Base-by-base conservation (phyloP, 2,329 filamentous ascomycete species). In the Waltergamsia citrina region DNA sequence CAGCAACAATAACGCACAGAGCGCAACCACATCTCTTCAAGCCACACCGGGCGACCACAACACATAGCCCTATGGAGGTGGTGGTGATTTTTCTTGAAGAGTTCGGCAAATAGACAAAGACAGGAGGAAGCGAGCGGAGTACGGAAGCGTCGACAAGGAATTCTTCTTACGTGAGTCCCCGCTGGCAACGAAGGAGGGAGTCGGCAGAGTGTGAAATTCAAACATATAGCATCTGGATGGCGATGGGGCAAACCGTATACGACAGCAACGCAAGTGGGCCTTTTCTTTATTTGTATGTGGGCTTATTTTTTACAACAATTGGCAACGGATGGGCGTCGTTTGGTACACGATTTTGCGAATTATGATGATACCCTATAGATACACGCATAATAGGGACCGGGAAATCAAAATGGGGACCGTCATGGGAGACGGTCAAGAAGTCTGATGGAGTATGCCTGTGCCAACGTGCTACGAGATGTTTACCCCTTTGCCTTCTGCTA, bases 341-440 rank as follows among this genome's bases (percentile, higher is more conserved):
- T 9, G 17, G n/a, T 30, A 30, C 15, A 30, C 28, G 28, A 30
- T 30, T 14, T n/a, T 5, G 15, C 6, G 9, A 9, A 16, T 31
- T 31, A 17, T 16, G 11, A 33, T 26, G 31, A 25, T 33, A 33
- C 31, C 31, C 31, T 33, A 33, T 30, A n/a, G 31, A 33, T 23
- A 33, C n/a, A 33, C 31, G 31, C 20, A 33, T 26, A 33, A 33
- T 30, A 30, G 31, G 31, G 22, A 8, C 14, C 9, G 21, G 6
- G 25, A n/a, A 15, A n/a, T 7, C n/a, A 27, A 14, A 27, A 27
- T 27, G 25, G 25, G n/a, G n/a, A n/a, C n/a, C n/a, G n/a, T n/a
- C n/a, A n/a, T n/a, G n/a, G n/a, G n/a, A n/a, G n/a, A n/a, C n/a
- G n/a, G n/a, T n/a, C n/a, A n/a, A n/a, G n/a, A n/a, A n/a, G n/a